These are phyloP conservation scores for Starmerella sirachaensis DNA, from an alignment of 805 yeast genomes.

Conservation along the genomic window DNA sequence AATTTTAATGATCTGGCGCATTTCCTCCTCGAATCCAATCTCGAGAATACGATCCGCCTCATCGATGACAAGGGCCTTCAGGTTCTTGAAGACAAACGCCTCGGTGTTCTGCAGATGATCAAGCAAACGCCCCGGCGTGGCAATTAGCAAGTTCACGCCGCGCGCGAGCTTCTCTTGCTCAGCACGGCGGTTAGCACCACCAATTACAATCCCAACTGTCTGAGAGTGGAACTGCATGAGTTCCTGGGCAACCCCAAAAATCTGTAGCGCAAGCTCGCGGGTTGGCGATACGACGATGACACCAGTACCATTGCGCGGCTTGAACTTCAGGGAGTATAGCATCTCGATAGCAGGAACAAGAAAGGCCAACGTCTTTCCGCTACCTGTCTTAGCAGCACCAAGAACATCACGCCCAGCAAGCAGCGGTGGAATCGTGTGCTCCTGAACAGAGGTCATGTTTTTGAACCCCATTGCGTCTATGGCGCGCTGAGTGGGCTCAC, in stretches of 20 bases:
- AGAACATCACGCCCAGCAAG: conserved; percentile 93
- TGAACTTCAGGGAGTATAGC: conserved; percentile 78
- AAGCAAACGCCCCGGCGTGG: conserved; percentile 93
- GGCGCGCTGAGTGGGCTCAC: conserved; percentile 72
- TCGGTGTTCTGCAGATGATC: conserved; percentile 94
- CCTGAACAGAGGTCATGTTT: conserved; percentile 88
- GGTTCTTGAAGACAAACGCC: conserved; percentile 87
- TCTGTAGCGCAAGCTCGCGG: conserved; percentile 93
- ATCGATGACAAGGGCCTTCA: conserved; percentile 87
- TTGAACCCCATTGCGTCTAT: conserved; percentile 81
- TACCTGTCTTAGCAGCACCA: conserved; percentile 99
- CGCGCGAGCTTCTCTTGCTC: conserved; percentile 89
- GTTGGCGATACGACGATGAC: conserved; percentile 94
- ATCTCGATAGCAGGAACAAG: conserved; percentile 91
- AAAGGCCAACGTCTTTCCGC: conserved; percentile 95
- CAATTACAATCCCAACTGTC: conserved; percentile 92
- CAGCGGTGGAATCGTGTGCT: conserved; percentile 90
- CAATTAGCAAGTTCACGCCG: conserved; percentile 88
- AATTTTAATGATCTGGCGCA: conserved; percentile 90
- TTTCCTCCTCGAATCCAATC: conserved; percentile 97
- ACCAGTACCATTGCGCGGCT: conserved; percentile 97
- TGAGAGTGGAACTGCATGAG: conserved; percentile 82
- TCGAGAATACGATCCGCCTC: conserved; percentile 98
- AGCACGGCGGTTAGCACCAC: conserved; percentile 95
- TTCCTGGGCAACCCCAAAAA: conserved; percentile 95